These are phyloP conservation scores for Candida chilensis DNA, from an alignment of 805 yeast species.

Conservation along the genomic window DNA sequence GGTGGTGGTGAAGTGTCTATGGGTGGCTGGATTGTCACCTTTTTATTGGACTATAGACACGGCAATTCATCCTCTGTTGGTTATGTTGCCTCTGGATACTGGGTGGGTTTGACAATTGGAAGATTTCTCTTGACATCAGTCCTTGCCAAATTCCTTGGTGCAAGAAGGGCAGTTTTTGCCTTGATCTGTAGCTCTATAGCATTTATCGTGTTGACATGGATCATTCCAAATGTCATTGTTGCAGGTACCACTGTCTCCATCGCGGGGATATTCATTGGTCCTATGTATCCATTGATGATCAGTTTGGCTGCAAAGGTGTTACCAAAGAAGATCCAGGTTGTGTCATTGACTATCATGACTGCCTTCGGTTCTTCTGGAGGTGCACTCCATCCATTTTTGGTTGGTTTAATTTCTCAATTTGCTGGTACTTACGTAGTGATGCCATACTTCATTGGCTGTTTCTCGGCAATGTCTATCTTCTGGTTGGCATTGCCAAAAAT, in stretches of 20 bases:
- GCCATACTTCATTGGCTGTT: slow-evolving; percentile 34
- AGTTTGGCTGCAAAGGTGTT: slow-evolving; percentile 31
- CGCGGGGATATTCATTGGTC: slow-evolving; percentile 58
- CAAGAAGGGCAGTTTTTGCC: slow-evolving; percentile 31
- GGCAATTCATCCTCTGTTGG: slow-evolving; percentile 41
- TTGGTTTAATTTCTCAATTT: slow-evolving; percentile 37
- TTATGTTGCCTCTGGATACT: slow-evolving; percentile 58
- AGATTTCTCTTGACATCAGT: slow-evolving; percentile 39
- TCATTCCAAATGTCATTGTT: slow-evolving; percentile 28
- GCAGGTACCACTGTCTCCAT: slow-evolving; percentile 38
- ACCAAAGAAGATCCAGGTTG: slow-evolving; percentile 42
- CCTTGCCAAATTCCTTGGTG: slow-evolving; percentile 28
- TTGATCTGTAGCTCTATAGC: slow-evolving; percentile 21
- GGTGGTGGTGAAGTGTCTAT: slow-evolving; percentile 63
- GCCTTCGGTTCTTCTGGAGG: slow-evolving; percentile 54
- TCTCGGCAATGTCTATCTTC: slow-evolving; percentile 16
- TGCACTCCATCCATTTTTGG: slow-evolving; percentile 44
- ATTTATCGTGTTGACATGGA: slow-evolving; percentile 37
- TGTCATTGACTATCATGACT: slow-evolving; percentile 39
- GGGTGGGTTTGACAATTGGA: slow-evolving; percentile 66
- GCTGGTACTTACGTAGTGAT: slow-evolving; percentile 39
- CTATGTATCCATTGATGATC: slow-evolving; percentile 49
- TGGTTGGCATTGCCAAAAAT: slow-evolving; percentile 34
- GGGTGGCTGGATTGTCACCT: slow-evolving; percentile 68
- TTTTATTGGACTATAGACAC: slow-evolving; percentile 42